Conservation (phyloP, 352 stramenopile genomes). For the Phytopythium sindhum region DNA sequence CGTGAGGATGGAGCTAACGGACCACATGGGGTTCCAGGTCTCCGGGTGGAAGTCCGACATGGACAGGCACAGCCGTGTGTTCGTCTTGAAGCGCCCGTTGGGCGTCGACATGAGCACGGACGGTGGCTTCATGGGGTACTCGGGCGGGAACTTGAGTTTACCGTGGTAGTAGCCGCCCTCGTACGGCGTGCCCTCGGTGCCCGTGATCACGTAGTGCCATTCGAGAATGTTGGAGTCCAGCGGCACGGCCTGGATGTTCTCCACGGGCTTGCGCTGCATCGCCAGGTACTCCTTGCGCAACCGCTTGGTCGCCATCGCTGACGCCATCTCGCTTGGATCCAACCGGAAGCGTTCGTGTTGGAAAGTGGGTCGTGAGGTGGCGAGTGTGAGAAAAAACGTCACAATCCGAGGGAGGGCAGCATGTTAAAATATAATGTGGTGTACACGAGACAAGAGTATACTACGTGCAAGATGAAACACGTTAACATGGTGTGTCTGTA, state of each 20-base stretch:
- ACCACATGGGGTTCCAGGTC: constrained; percentile 97
- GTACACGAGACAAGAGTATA: background rate
- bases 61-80: constrained; percentile 91
- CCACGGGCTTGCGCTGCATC: constrained; percentile 87
- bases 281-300: constrained; percentile 92
- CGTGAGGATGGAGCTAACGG: constrained; percentile 93
- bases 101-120: constrained; percentile 94
- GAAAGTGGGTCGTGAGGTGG: background rate
- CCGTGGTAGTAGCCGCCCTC: constrained; percentile 91
- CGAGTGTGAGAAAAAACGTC: background rate
- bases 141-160: constrained; percentile 90
- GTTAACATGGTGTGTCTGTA: background rate
- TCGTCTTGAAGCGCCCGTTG: constrained; percentile 94
- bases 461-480: constrained; percentile 3
- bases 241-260: constrained; percentile 88
- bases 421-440: background rate
- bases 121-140: constrained; percentile 96
- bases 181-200: constrained; percentile 69
- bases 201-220: constrained; percentile 94
- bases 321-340: constrained; percentile 47
- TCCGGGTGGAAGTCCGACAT: constrained; percentile 97
- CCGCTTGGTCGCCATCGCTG: constrained; percentile 84
- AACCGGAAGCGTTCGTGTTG: no score
- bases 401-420: background rate
- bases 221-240: constrained; percentile 94